phyloP scores from a whole-genome alignment of 78 protist genomes.

The Dictyostelium firmibasis region DNA sequence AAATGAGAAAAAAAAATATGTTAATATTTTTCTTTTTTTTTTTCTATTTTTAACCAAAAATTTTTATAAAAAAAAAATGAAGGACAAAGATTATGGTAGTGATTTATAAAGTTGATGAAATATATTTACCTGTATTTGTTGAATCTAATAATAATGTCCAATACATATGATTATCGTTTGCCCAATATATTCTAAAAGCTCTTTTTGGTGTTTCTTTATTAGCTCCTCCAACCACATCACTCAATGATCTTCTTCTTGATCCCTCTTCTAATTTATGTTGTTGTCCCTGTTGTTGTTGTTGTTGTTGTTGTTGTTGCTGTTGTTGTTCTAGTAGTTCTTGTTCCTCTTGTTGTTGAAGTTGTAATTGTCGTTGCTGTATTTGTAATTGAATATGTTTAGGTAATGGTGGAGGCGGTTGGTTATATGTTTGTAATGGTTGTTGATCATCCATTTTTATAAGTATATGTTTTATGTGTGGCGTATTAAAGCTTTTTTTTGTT shows the following conservation, averaged over 20 bases:
- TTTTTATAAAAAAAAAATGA: background rate
- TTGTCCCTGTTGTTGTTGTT: background rate
- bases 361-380: background rate
- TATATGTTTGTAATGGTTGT: background rate
- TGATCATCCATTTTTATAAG: background rate
- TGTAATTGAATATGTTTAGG: background rate
- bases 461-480: background rate
- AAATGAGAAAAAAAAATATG: background rate
- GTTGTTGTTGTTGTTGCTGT: background rate
- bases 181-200: conserved; percentile 77
- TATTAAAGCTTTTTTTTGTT: background rate
- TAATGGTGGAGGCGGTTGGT: background rate
- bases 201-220: conserved; percentile 35
- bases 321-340: conserved; percentile 7
- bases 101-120: too few relatives aligned
- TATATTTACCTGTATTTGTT: conserved; percentile 68
- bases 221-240: background rate
- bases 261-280: background rate
- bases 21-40: background rate
- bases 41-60: background rate
- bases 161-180: conserved; percentile 72
- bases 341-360: background rate
- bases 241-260: conserved; percentile 8
- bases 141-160: conserved; percentile 69
- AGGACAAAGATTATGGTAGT: too few relatives aligned